Conservation (phyloP, 2,329 filamentous ascomycete genomes). For the Colletotrichum australisinense region DNA sequence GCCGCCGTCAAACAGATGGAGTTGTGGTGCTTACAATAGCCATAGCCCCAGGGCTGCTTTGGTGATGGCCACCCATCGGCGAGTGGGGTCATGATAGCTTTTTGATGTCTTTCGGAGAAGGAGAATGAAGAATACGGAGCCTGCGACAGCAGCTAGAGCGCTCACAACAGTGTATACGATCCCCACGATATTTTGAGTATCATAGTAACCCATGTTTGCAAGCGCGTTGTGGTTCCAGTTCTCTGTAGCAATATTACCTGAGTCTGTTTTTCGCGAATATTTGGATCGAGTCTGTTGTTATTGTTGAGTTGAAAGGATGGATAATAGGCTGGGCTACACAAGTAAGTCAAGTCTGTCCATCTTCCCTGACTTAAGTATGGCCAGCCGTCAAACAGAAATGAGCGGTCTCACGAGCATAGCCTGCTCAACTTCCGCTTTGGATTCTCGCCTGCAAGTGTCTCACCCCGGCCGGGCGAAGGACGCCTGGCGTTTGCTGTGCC, state of each 20-base stretch:
- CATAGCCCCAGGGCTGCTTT: constrained; percentile 41
- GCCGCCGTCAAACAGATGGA: neutral
- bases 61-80: constrained; percentile 40
- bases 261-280: no score
- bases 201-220: neutral
- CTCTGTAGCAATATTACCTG: neutral
- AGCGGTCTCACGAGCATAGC: neutral
- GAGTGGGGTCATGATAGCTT: constrained; percentile 38
- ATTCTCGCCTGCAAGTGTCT: neutral
- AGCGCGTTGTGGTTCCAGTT: neutral
- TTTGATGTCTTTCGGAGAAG: constrained; percentile 38
- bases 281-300: no score
- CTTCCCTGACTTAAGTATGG: neutral
- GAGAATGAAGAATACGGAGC: constrained; percentile 38
- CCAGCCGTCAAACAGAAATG: neutral
- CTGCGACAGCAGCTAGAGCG: constrained; percentile 33
- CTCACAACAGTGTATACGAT: constrained; percentile 37
- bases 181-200: neutral
- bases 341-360: no score
- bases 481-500: constrained; percentile 6
- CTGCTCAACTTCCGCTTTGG: neutral
- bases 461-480: constrained; percentile 15
- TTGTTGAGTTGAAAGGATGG: neutral
- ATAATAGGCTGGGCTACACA: neutral
- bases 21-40: constrained; percentile 37